Evolutionary conservation across 306 rosid species (phyloP), one percentile per base, ranked within the genome.

Genomic region (Corylus americana): DNA sequence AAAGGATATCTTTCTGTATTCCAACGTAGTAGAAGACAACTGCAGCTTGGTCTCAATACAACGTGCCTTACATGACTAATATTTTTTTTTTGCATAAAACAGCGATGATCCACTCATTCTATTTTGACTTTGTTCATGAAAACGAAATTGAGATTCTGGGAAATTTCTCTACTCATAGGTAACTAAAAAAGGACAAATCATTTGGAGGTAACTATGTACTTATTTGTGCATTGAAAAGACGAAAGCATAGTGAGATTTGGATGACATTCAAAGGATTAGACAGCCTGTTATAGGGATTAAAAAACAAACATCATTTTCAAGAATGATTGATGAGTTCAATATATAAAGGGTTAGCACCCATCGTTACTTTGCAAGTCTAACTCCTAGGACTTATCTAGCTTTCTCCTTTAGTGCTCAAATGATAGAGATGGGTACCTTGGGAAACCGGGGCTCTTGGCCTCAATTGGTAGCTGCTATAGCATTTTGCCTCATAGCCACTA

Each of bases 401-500:
- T 35, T 14, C 45, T 2, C 47, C 7, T 12, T 35, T 14, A 64
- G 70, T 4, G 8, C n/a, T 39, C 14, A 63, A 37, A 2, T 55
- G 7, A 11, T 7, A 57, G 50, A 18, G n/a, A 75, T 75, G 79
- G 61, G 61, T 20, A 25, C 18, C 68, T 74, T 49, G 37, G 16
- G 12, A 74, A 18, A 57, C 17, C n/a, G 8, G 48, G 61, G 59
- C 45, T 59, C 48, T 13, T 75, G 79, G 79, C 79, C 79, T 75
- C 72, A n/a, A 48, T 2, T 25, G 71, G 8, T 75, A 25, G 61
- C 45, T 29, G 35, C 58, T 8, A 0, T 75, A 51, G 71, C 48
- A 75, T 59, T 61, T 59, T 75, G 61, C 58, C 59, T 75, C 58
- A 47, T 62, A 45, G 72, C 79, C 45, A 61, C 57, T 16, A 49